These are phyloP conservation scores for Cornus kousa DNA, from an alignment of 148 eudicot species.

Conservation along the genomic window DNA sequence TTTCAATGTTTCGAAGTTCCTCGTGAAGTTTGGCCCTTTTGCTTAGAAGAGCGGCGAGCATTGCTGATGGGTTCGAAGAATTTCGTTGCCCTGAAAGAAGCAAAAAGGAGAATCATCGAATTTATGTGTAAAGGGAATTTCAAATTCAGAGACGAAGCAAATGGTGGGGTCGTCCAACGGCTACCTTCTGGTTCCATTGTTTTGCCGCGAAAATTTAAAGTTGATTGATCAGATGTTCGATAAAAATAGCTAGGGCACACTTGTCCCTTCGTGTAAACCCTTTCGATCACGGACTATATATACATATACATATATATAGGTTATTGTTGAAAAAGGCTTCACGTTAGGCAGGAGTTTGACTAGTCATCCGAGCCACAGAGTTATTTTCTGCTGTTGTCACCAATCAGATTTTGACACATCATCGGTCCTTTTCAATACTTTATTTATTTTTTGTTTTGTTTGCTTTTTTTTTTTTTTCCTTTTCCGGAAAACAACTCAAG, in stretches of 20 bases:
- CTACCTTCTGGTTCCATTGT: slow-evolving; percentile 31
- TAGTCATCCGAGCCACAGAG: background rate
- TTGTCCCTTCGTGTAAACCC: background rate
- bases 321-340: background rate
- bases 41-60: slow-evolving; percentile 63
- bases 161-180: background rate
- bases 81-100: slow-evolving; percentile 55
- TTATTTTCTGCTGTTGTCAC: too few relatives aligned
- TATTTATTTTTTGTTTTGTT: too few relatives aligned
- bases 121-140: background rate
- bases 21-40: slow-evolving; percentile 88
- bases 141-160: background rate
- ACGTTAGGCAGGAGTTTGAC: background rate
- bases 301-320: background rate
- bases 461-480: too few relatives aligned
- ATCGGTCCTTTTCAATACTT: too few relatives aligned
- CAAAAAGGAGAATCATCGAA: background rate
- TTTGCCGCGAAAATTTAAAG: background rate
- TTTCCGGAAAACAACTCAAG: too few relatives aligned
- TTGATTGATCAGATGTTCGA: background rate
- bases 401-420: background rate
- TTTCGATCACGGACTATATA: background rate
- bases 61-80: slow-evolving; percentile 66
- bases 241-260: slow-evolving; percentile 4
- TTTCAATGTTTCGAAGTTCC: slow-evolving; percentile 83